Base-by-base conservation (phyloP, 371 early-diverging fungal species). In the Funneliformis caledonium region DNA sequence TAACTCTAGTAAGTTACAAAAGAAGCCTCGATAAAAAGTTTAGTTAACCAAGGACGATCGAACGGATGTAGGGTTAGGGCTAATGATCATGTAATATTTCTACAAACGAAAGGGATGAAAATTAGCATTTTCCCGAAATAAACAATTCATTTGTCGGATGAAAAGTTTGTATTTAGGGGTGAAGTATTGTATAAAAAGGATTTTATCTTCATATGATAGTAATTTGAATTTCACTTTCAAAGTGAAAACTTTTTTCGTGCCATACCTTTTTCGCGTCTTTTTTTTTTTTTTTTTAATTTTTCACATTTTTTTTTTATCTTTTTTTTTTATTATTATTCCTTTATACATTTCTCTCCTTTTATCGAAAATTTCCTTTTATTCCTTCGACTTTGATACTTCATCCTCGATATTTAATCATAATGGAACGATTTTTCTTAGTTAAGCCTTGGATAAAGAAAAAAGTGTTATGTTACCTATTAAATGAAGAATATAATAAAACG, bases 391-490 rank as follows among this genome's bases (percentile, higher is more conserved):
- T 52, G 7, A 56, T 37, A 37, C 37, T 37, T 37, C 37, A 37
- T 2, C 37, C 37, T 37, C 37, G 37, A 37, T 37, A 37, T 37
- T 37, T 37, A 37, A 37, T 37, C 37, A 37, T 37, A 56, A 56
- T 56, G 56, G 16, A 7, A 16, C 16, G 19, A 56, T 6, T 1
- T n/a, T 69, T 69, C 45, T 45, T 69, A 14, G 8, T 9, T 47
- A 69, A 45, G n/a, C 43, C 37, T 43, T 69, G 70, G 70, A 69
- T 69, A 69, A 69, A 69, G 43, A 43, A 69, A 9, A 19, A 22
- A 10, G n/a, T 69, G 2, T 70, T 68, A 68, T 43, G 19, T 68
- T 68, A 68, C 9, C 43, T 68, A n/a, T 42, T 37, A 8, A 16
- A 42, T 14, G 19, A n/a, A 37, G 43, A 42, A 43, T 42, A 12